Evolutionary conservation across 805 yeast genomes (phyloP).

Genomic region (Kazachstania bromeliacearum): DNA sequence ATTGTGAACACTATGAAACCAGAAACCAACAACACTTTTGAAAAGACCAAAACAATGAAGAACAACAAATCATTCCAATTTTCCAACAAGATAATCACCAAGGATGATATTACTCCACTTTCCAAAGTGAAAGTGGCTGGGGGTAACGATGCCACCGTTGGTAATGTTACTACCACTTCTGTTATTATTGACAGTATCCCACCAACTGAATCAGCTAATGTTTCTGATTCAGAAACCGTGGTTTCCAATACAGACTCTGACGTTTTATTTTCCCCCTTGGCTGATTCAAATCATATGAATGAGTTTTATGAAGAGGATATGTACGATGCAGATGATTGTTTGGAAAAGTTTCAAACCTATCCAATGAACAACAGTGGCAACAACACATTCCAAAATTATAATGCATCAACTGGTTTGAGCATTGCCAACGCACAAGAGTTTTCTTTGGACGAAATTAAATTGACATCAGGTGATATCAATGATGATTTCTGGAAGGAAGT

Average conservation of each 20-base stretch:
- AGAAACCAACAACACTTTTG: too few relatives aligned
- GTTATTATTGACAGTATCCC: slow-evolving; percentile 9
- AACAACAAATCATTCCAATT: slow-evolving; percentile 7
- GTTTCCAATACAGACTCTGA: slow-evolving; percentile 13
- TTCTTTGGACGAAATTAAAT: background rate
- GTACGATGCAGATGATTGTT: slow-evolving; percentile 9
- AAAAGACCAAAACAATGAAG: too few relatives aligned
- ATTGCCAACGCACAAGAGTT: too few relatives aligned
- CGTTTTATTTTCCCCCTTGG: slow-evolving; percentile 21
- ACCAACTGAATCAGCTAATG: slow-evolving; percentile 4
- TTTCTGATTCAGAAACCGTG: slow-evolving; percentile 7
- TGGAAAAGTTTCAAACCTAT: slow-evolving; percentile 4
- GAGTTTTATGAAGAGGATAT: slow-evolving; percentile 17
- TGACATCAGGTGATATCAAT: slow-evolving; percentile 5
- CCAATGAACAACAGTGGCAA: background rate
- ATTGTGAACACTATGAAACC: too few relatives aligned
- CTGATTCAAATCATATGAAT: slow-evolving; percentile 7
- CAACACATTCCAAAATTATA: background rate
- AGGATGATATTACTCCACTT: slow-evolving; percentile 21
- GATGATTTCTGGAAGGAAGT: slow-evolving; percentile 30
- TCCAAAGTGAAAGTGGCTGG: slow-evolving; percentile 7
- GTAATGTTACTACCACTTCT: slow-evolving; percentile 1
- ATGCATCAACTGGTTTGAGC: background rate
- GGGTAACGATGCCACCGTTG: slow-evolving; percentile 1
- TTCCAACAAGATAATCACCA: slow-evolving; percentile 19